Evolutionary conservation across 441 rosid species (phyloP).

Genomic region (Gossypium lobatum): DNA sequence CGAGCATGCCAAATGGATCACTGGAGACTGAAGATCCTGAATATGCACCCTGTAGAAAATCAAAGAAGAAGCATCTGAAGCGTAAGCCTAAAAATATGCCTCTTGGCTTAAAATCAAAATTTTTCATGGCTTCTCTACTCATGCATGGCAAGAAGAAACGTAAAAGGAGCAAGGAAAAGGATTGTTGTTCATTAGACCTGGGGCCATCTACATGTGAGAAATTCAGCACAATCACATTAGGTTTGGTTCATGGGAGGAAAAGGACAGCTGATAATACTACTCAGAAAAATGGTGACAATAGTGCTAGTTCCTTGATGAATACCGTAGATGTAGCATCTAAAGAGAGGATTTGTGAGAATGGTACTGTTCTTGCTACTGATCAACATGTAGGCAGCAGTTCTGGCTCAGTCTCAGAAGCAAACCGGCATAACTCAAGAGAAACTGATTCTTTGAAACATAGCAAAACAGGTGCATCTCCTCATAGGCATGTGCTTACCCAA

Average conservation of each 20-base stretch:
- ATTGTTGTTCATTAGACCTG: constrained; percentile 21
- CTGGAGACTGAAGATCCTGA: constrained; percentile 17
- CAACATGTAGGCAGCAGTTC: constrained; percentile 22
- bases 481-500: constrained; percentile 31
- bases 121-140: constrained; percentile 38
- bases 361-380: constrained; percentile 35
- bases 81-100: constrained; percentile 21
- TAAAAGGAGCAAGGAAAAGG: constrained; percentile 34
- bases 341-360: constrained; percentile 40
- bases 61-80: constrained; percentile 39
- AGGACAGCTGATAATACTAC: constrained; percentile 14
- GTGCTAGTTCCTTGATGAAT: constrained; percentile 21
- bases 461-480: constrained; percentile 26
- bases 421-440: constrained; percentile 22
- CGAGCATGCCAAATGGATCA: constrained; percentile 14
- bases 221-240: constrained; percentile 12
- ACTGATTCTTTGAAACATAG: constrained; percentile 28
- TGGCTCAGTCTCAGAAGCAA: constrained; percentile 26
- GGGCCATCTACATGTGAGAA: constrained; percentile 52
- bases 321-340: constrained; percentile 26
- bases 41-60: constrained; percentile 16
- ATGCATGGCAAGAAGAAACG: constrained; percentile 42
- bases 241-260: constrained; percentile 25
- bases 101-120: constrained; percentile 40
- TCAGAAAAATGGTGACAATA: constrained; percentile 20